These are phyloP conservation scores for Petasospora fabianii DNA, from an alignment of 1,139 yeast genomes.

Conservation along the genomic window DNA sequence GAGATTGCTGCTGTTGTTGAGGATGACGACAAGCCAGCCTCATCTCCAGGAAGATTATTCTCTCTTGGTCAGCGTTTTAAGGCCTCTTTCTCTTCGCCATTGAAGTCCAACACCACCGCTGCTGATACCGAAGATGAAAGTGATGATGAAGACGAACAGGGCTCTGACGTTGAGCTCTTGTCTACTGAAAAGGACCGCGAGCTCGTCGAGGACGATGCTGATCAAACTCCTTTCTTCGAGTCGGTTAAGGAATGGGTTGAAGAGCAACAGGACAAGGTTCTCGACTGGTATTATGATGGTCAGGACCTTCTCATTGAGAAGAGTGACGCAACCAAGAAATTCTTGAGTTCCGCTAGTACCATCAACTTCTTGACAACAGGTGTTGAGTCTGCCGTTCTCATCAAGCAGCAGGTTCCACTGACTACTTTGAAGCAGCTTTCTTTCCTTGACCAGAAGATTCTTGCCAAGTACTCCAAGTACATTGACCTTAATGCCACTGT, in stretches of 20 bases:
- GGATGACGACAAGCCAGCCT: slow-evolving; percentile 5
- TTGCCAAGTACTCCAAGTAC: slow-evolving; percentile 20
- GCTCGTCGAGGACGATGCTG: slow-evolving; percentile 18
- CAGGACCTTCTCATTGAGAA: slow-evolving; percentile 16
- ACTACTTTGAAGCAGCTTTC: slow-evolving; percentile 17
- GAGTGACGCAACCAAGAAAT: slow-evolving; percentile 15
- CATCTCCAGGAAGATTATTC: slow-evolving; percentile 23
- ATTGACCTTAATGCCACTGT: slow-evolving; percentile 17
- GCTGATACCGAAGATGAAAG: slow-evolving; percentile 15
- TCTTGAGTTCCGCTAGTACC: slow-evolving; percentile 23
- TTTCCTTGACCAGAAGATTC: slow-evolving; percentile 23
- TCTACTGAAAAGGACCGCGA: slow-evolving; percentile 10
- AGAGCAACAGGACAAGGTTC: slow-evolving; percentile 19
- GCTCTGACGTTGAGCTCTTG: slow-evolving; percentile 11
- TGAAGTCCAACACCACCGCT: slow-evolving; percentile 16
- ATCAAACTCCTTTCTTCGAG: slow-evolving; percentile 16
- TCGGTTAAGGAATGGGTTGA: slow-evolving; percentile 21
- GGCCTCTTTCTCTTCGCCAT: slow-evolving; percentile 22
- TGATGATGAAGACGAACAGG: slow-evolving; percentile 10
- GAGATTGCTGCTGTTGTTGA: slow-evolving; percentile 12
- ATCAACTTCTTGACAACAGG: neutral
- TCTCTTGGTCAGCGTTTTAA: slow-evolving; percentile 21
- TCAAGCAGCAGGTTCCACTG: slow-evolving; percentile 17
- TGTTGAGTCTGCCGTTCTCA: slow-evolving; percentile 17
- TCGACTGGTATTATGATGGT: slow-evolving; percentile 26